Evolutionary conservation across 1,284 basidiomycete species (phyloP).

Genomic region (Rhodotorula sp.): DNA sequence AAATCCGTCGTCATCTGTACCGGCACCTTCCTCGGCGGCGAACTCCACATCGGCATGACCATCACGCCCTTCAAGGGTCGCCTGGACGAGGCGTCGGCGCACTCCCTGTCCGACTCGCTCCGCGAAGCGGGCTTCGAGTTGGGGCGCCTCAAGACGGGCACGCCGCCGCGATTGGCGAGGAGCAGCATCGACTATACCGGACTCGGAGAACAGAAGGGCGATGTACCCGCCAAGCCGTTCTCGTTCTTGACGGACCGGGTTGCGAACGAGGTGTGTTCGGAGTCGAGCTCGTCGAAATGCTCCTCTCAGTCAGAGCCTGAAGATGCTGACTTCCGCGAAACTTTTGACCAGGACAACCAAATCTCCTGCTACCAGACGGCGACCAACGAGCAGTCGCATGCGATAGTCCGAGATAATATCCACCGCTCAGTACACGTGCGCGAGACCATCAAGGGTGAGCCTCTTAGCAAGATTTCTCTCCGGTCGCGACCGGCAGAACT

Average conservation of each 20-base stretch:
- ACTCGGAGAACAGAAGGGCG: slow-evolving; percentile 52
- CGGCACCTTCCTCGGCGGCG: slow-evolving; percentile 83
- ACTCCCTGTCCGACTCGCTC: slow-evolving; percentile 73
- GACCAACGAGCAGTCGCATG: slow-evolving; percentile 71
- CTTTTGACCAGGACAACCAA: slow-evolving; percentile 62
- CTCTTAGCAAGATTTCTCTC: background rate
- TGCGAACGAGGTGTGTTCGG: slow-evolving; percentile 51
- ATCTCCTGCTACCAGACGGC: slow-evolving; percentile 69
- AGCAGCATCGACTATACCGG: slow-evolving; percentile 67
- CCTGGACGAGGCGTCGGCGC: slow-evolving; percentile 54
- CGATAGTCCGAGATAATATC: slow-evolving; percentile 68
- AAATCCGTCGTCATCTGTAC: slow-evolving; percentile 82
- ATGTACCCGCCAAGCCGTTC: slow-evolving; percentile 43
- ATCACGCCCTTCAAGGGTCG: slow-evolving; percentile 74
- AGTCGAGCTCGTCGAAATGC: background rate
- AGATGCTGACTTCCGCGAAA: background rate
- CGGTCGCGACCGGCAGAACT: background rate
- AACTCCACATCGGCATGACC: slow-evolving; percentile 78
- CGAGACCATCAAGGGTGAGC: slow-evolving; percentile 73
- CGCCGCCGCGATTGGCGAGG: slow-evolving; percentile 73
- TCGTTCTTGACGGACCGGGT: slow-evolving; percentile 51
- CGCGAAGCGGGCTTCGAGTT: slow-evolving; percentile 72
- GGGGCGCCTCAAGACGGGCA: slow-evolving; percentile 82
- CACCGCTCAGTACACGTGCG: slow-evolving; percentile 78
- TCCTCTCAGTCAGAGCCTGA: background rate